Percentiles rank a stretch among this genome's conserved stretches.
phyloP scores from a whole-genome alignment of 108 stramenopile genomes.

The Fragilariopsis cylindrus region DNA sequence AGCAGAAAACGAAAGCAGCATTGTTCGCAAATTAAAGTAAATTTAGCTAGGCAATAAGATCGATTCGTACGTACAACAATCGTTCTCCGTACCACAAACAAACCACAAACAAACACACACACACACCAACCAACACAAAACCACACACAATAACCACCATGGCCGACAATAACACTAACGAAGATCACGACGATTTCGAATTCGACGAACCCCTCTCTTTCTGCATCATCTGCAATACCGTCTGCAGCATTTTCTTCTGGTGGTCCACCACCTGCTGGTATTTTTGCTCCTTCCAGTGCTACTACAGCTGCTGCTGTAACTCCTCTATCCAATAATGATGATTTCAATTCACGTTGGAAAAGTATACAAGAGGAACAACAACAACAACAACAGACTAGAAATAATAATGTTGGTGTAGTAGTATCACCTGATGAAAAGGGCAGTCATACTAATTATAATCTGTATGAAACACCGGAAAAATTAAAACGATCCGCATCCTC shows the following conservation, averaged over 20 bases:
- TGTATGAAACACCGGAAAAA: constrained; percentile 14
- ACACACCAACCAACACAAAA: background rate
- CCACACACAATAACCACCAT: too few relatives aligned
- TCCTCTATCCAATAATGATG: background rate
- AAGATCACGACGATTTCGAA: constrained; percentile 13
- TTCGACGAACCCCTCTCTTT: constrained; percentile 23
- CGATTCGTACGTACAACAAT: background rate
- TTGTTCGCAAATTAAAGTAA: background rate
- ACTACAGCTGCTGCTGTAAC: background rate
- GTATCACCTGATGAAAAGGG: background rate
- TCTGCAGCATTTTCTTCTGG: constrained; percentile 7
- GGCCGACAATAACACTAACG: too few relatives aligned
- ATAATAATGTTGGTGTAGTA: background rate
- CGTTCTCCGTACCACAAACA: background rate
- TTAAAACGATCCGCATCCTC: background rate
- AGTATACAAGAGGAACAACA: constrained; percentile 13
- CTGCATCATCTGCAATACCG: background rate
- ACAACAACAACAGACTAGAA: background rate
- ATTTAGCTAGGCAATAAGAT: background rate
- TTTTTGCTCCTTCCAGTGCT: background rate
- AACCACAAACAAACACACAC: background rate
- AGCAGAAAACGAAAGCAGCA: background rate
- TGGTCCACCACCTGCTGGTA: constrained; percentile 12
- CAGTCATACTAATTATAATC: constrained; percentile 1
- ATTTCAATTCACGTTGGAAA: constrained; percentile 34